These are phyloP conservation scores for Citrus glauca DNA, from an alignment of 345 rosid genomes.

Conservation along the genomic window DNA sequence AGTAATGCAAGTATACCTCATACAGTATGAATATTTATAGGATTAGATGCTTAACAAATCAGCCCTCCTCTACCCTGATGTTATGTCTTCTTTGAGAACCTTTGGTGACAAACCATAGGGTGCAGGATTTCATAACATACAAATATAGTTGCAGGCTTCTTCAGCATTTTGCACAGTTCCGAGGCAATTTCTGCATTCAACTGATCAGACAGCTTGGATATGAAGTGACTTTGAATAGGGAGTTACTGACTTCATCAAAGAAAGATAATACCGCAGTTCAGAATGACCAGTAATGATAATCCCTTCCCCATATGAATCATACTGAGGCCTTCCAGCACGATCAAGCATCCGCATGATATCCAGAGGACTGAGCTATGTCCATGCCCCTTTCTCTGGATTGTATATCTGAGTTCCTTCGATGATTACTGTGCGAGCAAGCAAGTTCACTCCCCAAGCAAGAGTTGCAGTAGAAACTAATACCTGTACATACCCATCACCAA, in stretches of 20 bases:
- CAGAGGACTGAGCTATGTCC: conserved; percentile 92
- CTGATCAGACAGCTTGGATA: conserved; percentile 95
- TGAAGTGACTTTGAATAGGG: conserved; percentile 93
- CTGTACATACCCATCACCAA: conserved; percentile 69
- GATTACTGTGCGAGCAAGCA: conserved; percentile 91
- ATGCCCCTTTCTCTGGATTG: conserved; percentile 96
- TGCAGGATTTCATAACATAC: conserved; percentile 84
- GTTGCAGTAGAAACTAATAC: conserved; percentile 96
- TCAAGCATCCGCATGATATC: conserved; percentile 99
- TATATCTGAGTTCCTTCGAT: conserved; percentile 95
- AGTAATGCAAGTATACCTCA: background rate
- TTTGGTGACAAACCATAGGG: conserved; percentile 84
- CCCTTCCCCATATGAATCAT: conserved; percentile 89
- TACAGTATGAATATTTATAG: background rate
- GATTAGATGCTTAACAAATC: conserved; percentile 59
- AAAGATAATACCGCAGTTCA: conserved; percentile 81
- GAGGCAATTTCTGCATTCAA: conserved; percentile 94
- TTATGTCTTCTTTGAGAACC: conserved; percentile 62
- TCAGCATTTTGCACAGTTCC: conserved; percentile 93
- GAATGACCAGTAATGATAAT: conserved; percentile 91
- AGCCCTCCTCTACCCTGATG: conserved; percentile 90
- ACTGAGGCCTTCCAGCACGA: conserved; percentile 97
- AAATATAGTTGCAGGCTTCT: conserved; percentile 91
- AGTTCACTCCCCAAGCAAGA: conserved; percentile 98
- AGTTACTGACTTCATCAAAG: conserved; percentile 94